These are phyloP conservation scores for Berberis thunbergii DNA, from an alignment of 164 flowering plant species.

Conservation along the genomic window DNA sequence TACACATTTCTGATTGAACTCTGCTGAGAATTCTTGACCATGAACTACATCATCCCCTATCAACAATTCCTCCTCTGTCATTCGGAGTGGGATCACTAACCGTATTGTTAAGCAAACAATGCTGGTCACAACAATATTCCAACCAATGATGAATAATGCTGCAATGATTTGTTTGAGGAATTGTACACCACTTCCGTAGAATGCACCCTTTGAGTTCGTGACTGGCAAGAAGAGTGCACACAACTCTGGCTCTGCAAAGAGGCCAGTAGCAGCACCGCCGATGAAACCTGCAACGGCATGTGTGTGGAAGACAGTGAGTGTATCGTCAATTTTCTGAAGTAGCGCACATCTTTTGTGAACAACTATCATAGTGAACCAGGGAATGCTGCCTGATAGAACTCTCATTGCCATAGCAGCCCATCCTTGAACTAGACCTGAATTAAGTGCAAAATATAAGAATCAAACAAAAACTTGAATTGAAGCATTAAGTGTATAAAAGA, in stretches of 20 bases:
- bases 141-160: slow-evolving; percentile 9
- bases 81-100: slow-evolving; percentile 9
- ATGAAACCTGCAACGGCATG: slow-evolving; percentile 19
- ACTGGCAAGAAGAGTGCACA: background rate
- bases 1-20: too few species aligned
- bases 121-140: slow-evolving; percentile 6
- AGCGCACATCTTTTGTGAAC: too few species aligned
- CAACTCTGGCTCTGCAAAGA: slow-evolving; percentile 30
- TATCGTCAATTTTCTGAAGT: too few species aligned
- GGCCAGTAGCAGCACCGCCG: slow-evolving; percentile 36
- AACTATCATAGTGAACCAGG: too few species aligned
- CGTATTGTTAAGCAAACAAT: slow-evolving; percentile 7
- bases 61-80: slow-evolving; percentile 12
- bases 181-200: slow-evolving; percentile 12
- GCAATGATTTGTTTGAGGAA: slow-evolving; percentile 4
- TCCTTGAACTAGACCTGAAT: background rate
- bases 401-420: slow-evolving; percentile 5
- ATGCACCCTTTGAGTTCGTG: slow-evolving; percentile 8
- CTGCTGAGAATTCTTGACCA: background rate
- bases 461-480: background rate
- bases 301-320: too few species aligned
- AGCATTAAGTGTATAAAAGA: background rate
- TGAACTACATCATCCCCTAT: slow-evolving; percentile 16
- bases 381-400: too few species aligned
- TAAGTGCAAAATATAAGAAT: background rate